These are phyloP conservation scores for Dictyostelium intermedium DNA, from an alignment of 78 protist species.

Conservation along the genomic window DNA sequence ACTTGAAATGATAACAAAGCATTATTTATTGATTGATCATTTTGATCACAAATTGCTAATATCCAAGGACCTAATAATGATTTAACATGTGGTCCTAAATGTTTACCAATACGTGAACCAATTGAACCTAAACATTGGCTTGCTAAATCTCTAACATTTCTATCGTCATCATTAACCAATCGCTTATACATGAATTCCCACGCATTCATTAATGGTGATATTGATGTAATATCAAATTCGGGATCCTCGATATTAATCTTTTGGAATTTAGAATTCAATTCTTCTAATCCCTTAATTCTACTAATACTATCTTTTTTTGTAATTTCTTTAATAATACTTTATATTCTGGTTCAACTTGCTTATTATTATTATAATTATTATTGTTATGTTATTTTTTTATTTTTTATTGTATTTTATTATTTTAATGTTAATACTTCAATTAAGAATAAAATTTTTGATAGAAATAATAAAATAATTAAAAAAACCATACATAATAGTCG, in stretches of 20 bases:
- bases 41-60: slow-evolving; percentile 44
- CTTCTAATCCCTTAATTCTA: slow-evolving; percentile 61
- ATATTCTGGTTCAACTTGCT: slow-evolving; percentile 76
- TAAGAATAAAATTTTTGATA: no score
- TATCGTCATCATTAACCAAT: slow-evolving; percentile 61
- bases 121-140: slow-evolving; percentile 24
- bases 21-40: slow-evolving; percentile 37
- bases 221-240: not conserved
- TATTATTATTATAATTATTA: no score
- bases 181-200: slow-evolving; percentile 51
- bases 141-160: slow-evolving; percentile 33
- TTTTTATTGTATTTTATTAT: not conserved
- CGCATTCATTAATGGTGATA: slow-evolving; percentile 17
- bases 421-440: no score
- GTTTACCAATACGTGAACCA: slow-evolving; percentile 55
- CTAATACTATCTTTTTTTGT: slow-evolving; percentile 45
- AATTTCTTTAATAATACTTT: slow-evolving; percentile 61
- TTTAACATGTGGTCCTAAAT: slow-evolving; percentile 40
- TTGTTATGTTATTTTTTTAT: not conserved
- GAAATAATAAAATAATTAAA: not conserved
- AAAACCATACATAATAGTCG: slow-evolving; percentile 10
- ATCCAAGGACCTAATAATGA: slow-evolving; percentile 67
- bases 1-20: slow-evolving; percentile 54
- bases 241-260: slow-evolving; percentile 25
- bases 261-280: slow-evolving; percentile 11